These are phyloP conservation scores for Dimargaris cristalligena DNA, from an alignment of 192 early-diverging fungal species.

Conservation along the genomic window DNA sequence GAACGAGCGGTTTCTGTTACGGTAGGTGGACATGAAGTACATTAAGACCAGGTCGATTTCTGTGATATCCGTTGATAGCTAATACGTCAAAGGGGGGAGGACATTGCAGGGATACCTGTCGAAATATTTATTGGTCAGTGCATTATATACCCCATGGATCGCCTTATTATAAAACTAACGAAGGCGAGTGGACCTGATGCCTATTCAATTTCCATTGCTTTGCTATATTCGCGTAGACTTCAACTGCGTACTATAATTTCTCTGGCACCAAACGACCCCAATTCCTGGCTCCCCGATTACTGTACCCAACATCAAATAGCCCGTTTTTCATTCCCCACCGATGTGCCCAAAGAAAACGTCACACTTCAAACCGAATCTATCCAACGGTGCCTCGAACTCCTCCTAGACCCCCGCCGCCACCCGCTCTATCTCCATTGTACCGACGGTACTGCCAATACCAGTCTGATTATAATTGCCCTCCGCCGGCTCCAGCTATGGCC, in stretches of 20 bases:
- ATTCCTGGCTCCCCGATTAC: slow-evolving; percentile 37
- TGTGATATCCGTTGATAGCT: too few relatives aligned
- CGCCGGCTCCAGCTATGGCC: slow-evolving; percentile 87
- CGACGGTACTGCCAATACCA: slow-evolving; percentile 76
- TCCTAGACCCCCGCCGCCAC: slow-evolving; percentile 51
- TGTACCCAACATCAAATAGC: slow-evolving; percentile 45
- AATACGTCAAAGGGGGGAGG: neutral
- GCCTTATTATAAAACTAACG: neutral
- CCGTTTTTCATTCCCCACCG: slow-evolving; percentile 49
- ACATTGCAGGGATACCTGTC: neutral
- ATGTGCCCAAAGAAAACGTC: slow-evolving; percentile 74
- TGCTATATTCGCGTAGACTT: slow-evolving; percentile 23
- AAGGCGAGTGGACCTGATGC: too few relatives aligned
- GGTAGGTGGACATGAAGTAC: slow-evolving; percentile 22
- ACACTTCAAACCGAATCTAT: slow-evolving; percentile 62
- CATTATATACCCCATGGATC: neutral
- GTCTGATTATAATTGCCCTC: slow-evolving; percentile 65
- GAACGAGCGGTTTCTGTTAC: slow-evolving; percentile 71
- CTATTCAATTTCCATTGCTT: neutral
- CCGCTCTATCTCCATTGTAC: slow-evolving; percentile 85
- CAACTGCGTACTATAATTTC: slow-evolving; percentile 69
- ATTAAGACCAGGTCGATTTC: too few relatives aligned
- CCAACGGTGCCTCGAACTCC: slow-evolving; percentile 43
- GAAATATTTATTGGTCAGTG: neutral
- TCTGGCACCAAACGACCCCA: slow-evolving; percentile 59